These are phyloP conservation scores for Ashbya aceris DNA, from an alignment of 1,139 yeast genomes.

Conservation along the genomic window DNA sequence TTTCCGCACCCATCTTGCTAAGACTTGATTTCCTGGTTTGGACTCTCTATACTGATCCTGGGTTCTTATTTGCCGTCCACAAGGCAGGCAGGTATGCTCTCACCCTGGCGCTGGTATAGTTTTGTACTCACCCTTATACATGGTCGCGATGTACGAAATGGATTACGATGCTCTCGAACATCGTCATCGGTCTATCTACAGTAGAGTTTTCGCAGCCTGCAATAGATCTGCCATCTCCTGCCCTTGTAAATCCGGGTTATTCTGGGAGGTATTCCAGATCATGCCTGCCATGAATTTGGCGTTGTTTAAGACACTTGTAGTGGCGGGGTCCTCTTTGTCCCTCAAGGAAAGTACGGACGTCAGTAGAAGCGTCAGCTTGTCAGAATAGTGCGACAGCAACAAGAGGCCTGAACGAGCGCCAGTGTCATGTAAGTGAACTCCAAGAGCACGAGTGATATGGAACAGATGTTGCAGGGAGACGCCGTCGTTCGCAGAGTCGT, in stretches of 20 bases:
- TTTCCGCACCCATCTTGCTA: slow-evolving; percentile 14
- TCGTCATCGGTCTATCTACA: too few relatives aligned
- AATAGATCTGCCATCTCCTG: too few relatives aligned
- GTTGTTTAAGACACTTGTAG: slow-evolving; percentile 22
- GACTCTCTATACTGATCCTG: too few relatives aligned
- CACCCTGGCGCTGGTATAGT: too few relatives aligned
- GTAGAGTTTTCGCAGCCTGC: too few relatives aligned
- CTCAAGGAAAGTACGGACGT: slow-evolving; percentile 13
- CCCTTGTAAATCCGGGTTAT: too few relatives aligned
- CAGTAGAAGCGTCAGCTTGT: slow-evolving; percentile 11
- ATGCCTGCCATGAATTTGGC: slow-evolving; percentile 25
- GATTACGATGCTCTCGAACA: too few relatives aligned
- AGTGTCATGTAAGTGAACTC: slow-evolving; percentile 17
- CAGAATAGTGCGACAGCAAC: slow-evolving; percentile 6
- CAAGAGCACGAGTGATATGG: slow-evolving; percentile 26
- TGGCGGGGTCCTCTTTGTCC: slow-evolving; percentile 16
- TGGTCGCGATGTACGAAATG: too few relatives aligned
- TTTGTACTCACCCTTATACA: too few relatives aligned
- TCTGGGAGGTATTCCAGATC: too few relatives aligned
- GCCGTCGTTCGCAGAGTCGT: slow-evolving; percentile 5
- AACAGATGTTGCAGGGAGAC: slow-evolving; percentile 16
- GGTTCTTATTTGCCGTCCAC: too few relatives aligned
- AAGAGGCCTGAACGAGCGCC: slow-evolving; percentile 8
- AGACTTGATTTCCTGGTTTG: background rate
- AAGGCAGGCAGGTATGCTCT: too few relatives aligned